phyloP scores from a whole-genome alignment of 1,284 basidiomycete genomes.

The Erythrobasidium hasegawianum region DNA sequence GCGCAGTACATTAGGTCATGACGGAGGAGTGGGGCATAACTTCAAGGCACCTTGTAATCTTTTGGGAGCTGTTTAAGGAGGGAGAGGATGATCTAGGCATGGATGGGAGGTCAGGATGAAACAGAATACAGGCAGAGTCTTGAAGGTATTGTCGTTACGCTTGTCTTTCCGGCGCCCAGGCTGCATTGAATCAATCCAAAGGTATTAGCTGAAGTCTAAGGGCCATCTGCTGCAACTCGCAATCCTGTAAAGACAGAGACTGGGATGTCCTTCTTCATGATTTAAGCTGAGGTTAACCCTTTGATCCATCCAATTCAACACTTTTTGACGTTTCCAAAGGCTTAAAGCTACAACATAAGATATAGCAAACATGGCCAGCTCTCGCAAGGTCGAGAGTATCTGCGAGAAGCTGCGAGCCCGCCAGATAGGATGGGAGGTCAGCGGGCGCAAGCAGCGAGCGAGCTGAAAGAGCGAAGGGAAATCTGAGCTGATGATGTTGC shows the following conservation, averaged over 20 bases:
- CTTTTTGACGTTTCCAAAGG: background rate
- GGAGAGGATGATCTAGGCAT: slow-evolving; percentile 69
- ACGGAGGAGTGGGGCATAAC: background rate
- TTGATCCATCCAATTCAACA: background rate
- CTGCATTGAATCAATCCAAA: background rate
- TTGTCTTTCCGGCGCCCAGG: slow-evolving; percentile 31
- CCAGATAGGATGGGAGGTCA: slow-evolving; percentile 31
- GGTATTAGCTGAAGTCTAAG: background rate
- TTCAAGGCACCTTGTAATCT: slow-evolving; percentile 60
- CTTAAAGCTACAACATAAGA: too few species aligned
- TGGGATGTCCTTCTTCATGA: slow-evolving; percentile 22
- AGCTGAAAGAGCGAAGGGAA: too few species aligned
- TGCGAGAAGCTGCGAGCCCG: slow-evolving; percentile 30
- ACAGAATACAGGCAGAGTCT: background rate
- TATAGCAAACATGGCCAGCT: slow-evolving; percentile 34
- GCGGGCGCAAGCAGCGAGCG: background rate
- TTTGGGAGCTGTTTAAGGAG: slow-evolving; percentile 71
- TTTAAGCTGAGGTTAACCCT: background rate
- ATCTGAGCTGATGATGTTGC: background rate
- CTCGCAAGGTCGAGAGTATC: slow-evolving; percentile 34
- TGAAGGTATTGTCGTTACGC: background rate
- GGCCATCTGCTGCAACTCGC: too few species aligned
- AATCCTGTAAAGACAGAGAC: slow-evolving; percentile 32
- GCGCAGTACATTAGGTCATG: background rate
- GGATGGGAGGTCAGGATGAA: background rate